phyloP scores from a whole-genome alignment of 2,329 filamentous ascomycete species.

The Ceratocystiopsis brevicomis region DNA sequence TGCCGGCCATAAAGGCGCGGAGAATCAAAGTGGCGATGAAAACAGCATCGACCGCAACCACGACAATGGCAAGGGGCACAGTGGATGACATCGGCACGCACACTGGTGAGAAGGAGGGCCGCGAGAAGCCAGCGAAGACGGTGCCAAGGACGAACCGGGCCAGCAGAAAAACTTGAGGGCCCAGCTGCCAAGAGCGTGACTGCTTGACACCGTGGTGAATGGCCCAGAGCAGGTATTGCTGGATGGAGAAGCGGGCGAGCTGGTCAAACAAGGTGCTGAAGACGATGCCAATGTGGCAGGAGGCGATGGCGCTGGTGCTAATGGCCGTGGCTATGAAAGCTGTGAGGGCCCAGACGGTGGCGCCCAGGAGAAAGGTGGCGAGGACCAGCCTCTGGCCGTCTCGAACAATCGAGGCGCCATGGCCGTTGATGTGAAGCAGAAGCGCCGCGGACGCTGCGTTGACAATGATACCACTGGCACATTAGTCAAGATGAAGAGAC shows the following conservation, averaged over 20 bases:
- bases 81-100: constrained; percentile 30
- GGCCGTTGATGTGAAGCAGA: constrained; percentile 26
- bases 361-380: constrained; percentile 31
- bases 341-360: constrained; percentile 33
- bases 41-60: constrained; percentile 26
- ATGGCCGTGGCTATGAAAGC: constrained; percentile 32
- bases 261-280: constrained; percentile 39
- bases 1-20: constrained; percentile 21
- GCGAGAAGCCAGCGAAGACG: constrained; percentile 34
- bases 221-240: constrained; percentile 35
- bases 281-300: constrained; percentile 32
- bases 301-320: constrained; percentile 20
- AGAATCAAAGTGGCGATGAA: constrained; percentile 24
- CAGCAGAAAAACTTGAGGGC: constrained; percentile 26
- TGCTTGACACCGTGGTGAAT: constrained; percentile 19
- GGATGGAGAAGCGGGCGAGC: constrained; percentile 30
- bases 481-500: constrained; percentile 10
- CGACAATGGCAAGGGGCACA: constrained; percentile 24
- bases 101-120: constrained; percentile 30
- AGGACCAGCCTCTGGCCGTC: constrained; percentile 47
- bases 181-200: constrained; percentile 19
- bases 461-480: constrained; percentile 30
- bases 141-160: constrained; percentile 32
- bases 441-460: constrained; percentile 29
- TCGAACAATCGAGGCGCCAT: constrained; percentile 30